A percentile compares a stretch with the other conserved stretches of the same genome.
Conservation (phyloP, 75 land plant genomes). For the Pinus taeda region DNA sequence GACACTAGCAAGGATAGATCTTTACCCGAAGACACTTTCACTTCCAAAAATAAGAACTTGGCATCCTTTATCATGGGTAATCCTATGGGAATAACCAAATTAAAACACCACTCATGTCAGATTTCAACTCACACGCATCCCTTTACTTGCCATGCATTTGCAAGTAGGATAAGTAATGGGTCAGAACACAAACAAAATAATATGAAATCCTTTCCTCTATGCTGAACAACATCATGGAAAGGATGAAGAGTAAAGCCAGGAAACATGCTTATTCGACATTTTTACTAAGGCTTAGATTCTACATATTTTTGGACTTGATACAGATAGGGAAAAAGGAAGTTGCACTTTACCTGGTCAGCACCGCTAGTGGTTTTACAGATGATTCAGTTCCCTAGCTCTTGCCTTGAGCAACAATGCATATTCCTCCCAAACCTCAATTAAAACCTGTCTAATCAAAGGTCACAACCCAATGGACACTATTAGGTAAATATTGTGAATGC, state of each 20-base stretch:
- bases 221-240: too few species aligned
- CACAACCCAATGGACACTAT: not conserved
- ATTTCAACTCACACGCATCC: not conserved
- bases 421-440: not conserved
- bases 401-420: constrained; percentile 3
- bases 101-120: not conserved
- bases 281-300: not conserved
- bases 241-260: not conserved
- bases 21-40: constrained; percentile 7
- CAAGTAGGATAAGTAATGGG: not conserved
- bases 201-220: too few species aligned
- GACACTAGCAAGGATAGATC: too few species aligned
- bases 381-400: not conserved
- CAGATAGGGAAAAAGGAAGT: not conserved
- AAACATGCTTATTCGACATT: not conserved
- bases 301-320: not conserved
- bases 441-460: not conserved
- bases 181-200: not conserved
- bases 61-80: not conserved
- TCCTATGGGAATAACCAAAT: not conserved
- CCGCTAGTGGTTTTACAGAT: not conserved
- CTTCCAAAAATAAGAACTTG: not conserved
- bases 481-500: not conserved
- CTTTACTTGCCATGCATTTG: not conserved
- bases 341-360: not conserved